These are phyloP conservation scores for Cucurbita moschata DNA, from an alignment of 306 rosid genomes.

Conservation along the genomic window DNA sequence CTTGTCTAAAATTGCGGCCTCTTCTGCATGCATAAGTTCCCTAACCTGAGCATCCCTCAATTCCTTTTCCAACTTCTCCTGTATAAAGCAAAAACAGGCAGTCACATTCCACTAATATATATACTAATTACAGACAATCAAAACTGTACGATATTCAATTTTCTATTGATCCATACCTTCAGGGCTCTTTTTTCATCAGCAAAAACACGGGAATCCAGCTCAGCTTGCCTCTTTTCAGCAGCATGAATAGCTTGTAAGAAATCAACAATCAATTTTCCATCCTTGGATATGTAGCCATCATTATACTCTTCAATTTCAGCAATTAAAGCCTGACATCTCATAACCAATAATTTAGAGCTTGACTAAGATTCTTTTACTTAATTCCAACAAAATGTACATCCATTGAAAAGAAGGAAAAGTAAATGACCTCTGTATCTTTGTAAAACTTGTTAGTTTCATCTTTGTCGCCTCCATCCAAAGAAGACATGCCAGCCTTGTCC, in stretches of 20 bases:
- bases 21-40: conserved; percentile 91
- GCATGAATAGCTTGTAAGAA: conserved; percentile 85
- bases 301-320: conserved; percentile 37
- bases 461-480: conserved; percentile 15
- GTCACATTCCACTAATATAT: not conserved
- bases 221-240: conserved; percentile 80
- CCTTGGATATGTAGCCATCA: conserved; percentile 55
- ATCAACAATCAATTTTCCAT: conserved; percentile 71
- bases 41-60: conserved; percentile 83
- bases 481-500: conserved; percentile 24
- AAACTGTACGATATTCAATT: not conserved
- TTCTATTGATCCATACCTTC: conserved; percentile 31
- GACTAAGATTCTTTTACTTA: conserved; percentile 2
- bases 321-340: conserved; percentile 30
- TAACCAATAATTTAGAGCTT: conserved; percentile 10
- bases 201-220: conserved; percentile 51
- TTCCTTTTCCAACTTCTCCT: conserved; percentile 73
- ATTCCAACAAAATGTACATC: conserved; percentile 5
- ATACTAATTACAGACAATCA: not conserved
- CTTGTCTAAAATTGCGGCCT: conserved; percentile 80
- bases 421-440: conserved; percentile 48
- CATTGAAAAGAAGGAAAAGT: not conserved
- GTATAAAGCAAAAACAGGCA: not conserved
- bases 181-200: conserved; percentile 58
- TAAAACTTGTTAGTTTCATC: conserved; percentile 18